Percentiles rank a stretch among this genome's conserved stretches.
Conservation (phyloP, 148 eudicot species). For the Vaccinium vitisidaea region DNA sequence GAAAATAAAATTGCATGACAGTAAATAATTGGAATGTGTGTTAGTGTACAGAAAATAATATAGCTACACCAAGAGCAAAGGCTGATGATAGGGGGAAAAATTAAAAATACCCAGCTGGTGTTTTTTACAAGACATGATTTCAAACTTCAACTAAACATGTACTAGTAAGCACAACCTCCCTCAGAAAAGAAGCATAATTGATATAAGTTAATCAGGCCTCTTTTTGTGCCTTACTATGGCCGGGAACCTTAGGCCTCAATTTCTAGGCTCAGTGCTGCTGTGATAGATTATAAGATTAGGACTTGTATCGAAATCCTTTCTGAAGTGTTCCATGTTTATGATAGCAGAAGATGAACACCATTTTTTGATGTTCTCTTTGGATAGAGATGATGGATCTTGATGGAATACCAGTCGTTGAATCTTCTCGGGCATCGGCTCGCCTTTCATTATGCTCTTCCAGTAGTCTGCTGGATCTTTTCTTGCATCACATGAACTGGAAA, state of each 20-base stretch:
- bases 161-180: background rate
- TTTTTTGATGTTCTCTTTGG: background rate
- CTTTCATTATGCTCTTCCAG: conserved; percentile 51
- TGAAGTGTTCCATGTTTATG: conserved; percentile 19
- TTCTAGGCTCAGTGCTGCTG: conserved; percentile 15
- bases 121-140: background rate
- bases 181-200: background rate
- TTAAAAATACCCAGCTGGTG: background rate
- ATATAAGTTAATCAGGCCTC: too few relatives aligned
- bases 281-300: conserved; percentile 42
- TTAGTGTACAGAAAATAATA: background rate
- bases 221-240: background rate
- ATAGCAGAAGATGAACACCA: background rate
- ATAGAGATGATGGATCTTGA: background rate
- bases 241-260: background rate
- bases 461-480: conserved; percentile 44
- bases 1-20: background rate
- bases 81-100: background rate
- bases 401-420: conserved; percentile 27
- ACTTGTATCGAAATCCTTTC: conserved; percentile 28
- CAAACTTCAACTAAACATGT: background rate
- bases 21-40: background rate
- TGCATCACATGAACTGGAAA: conserved; percentile 24
- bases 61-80: background rate
- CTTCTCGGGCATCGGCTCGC: conserved; percentile 47